Evolutionary conservation across 2,329 filamentous ascomycete genomes (phyloP).

Genomic region (Stemphylium vesicarium): DNA sequence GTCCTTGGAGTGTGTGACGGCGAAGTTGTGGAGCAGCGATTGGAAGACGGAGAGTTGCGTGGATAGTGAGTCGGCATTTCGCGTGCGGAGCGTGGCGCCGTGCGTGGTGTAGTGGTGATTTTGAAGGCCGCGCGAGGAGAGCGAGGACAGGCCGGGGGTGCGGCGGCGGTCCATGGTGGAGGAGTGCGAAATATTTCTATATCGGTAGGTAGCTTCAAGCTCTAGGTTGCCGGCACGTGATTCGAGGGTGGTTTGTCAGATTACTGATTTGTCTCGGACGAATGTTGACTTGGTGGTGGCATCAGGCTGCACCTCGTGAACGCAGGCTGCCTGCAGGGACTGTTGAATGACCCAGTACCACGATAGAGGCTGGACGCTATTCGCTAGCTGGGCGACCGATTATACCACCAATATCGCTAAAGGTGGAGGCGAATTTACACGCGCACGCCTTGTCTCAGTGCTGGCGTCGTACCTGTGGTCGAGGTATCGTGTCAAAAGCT

Average conservation of each 20-base stretch:
- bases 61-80: constrained; percentile 83
- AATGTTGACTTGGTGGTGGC: background rate
- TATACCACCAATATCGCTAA: background rate
- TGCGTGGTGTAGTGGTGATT: constrained; percentile 90
- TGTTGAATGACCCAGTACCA: background rate
- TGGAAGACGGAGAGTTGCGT: constrained; percentile 97
- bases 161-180: constrained; percentile 63
- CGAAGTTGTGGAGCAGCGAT: constrained; percentile 92
- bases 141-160: constrained; percentile 84
- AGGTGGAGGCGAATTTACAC: background rate
- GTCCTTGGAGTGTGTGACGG: constrained; percentile 90
- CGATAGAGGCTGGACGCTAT: background rate
- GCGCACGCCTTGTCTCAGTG: background rate
- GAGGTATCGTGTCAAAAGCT: background rate
- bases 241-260: background rate
- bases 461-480: background rate
- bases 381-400: background rate
- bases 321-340: constrained; percentile 1
- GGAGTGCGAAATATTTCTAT: background rate
- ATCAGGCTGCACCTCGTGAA: background rate
- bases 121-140: constrained; percentile 66
- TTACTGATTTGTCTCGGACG: background rate
- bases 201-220: no score
- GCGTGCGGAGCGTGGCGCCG: constrained; percentile 82
- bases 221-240: no score